phyloP scores from a whole-genome alignment of 768 basidiomycete genomes.

The Suillus subaureus region DNA sequence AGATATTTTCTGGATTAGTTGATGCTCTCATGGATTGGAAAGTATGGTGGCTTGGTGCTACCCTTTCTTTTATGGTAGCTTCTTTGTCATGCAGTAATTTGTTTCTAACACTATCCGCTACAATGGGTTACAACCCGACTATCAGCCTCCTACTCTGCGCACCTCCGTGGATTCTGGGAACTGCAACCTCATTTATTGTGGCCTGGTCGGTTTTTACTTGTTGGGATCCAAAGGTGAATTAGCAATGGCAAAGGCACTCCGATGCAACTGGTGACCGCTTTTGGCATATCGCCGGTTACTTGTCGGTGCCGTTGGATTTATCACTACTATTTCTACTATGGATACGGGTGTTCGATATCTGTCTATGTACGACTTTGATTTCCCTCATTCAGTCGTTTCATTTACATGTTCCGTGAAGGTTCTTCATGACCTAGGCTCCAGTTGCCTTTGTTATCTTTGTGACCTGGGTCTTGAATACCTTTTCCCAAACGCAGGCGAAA shows the following conservation, averaged over 20 bases:
- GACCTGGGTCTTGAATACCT: slow-evolving; percentile 52
- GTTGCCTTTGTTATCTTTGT: slow-evolving; percentile 67
- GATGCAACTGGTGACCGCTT: slow-evolving; percentile 72
- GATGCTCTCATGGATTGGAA: slow-evolving; percentile 72
- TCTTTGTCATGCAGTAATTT: slow-evolving; percentile 75
- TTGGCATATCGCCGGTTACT: slow-evolving; percentile 60
- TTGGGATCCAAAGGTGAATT: slow-evolving; percentile 4
- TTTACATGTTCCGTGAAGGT: slow-evolving; percentile 40
- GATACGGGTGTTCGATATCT: slow-evolving; percentile 64
- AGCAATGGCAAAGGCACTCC: slow-evolving; percentile 55
- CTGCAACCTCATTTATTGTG: slow-evolving; percentile 53
- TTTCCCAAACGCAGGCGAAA: slow-evolving; percentile 79
- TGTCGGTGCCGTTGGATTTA: slow-evolving; percentile 65
- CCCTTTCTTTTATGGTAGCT: slow-evolving; percentile 53
- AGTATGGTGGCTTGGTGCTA: slow-evolving; percentile 77
- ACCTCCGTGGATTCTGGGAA: slow-evolving; percentile 70
- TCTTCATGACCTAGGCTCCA: slow-evolving; percentile 74
- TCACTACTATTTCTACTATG: slow-evolving; percentile 66
- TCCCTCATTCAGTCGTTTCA: background rate
- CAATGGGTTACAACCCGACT: slow-evolving; percentile 64
- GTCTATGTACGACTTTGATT: slow-evolving; percentile 47
- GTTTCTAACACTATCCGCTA: slow-evolving; percentile 75
- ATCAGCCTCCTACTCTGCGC: slow-evolving; percentile 72
- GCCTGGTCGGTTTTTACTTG: slow-evolving; percentile 41
- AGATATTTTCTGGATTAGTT: slow-evolving; percentile 46